Evolutionary conservation across 2,329 filamentous ascomycete species (phyloP), one percentile per base, ranked within the genome.

Genomic region (Fusarium scirpi): DNA sequence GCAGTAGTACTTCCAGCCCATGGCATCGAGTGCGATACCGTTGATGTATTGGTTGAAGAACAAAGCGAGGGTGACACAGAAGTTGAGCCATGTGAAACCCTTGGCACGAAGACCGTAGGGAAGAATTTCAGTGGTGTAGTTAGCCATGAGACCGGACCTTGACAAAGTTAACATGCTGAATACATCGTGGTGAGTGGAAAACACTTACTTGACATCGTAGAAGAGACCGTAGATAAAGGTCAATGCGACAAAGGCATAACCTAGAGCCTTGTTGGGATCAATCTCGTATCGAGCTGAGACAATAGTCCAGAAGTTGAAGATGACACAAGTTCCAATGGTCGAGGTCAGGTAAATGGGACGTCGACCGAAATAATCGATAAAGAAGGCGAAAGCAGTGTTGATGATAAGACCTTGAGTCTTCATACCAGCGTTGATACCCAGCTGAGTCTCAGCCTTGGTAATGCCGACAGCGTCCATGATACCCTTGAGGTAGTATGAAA

Each of bases 171-270:
- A 16, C 5, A n/a, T 8, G 3, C 6, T 5, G 2, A 1, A 8
- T 9, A 1, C 3, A 8, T 9, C 6, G 8, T 10, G 15, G 2
- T 1, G 10, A 20, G 3, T 13, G 1, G 8, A 1, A n/a, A 2
- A 4, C 9, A 22, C 58, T 63, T 11, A 57, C 61, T 63, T 64
- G 13, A 81, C 73, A 40, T 79, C 77, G 54, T 80, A 82, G 52
- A 76, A 77, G 10, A 76, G 74, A n/a, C 78, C 79, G 59, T 78
- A 83, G 24, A 81, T 75, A 29, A 83, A 83, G 1, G 82, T 73
- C 34, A 80, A 75, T 0, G 78, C 73, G 5, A 83, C 76, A 3
- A 81, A 78, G 0, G 74, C 70, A 45, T 65, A 49, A 51, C 72
- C 29, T 0, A 43, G 47, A 40, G 11, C 64, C 11, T 64, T 67